A percentile compares a stretch with the other conserved stretches of the same genome.
Conservation (phyloP, 2,329 filamentous ascomycete species). For the Botrytis pseudocinerea region DNA sequence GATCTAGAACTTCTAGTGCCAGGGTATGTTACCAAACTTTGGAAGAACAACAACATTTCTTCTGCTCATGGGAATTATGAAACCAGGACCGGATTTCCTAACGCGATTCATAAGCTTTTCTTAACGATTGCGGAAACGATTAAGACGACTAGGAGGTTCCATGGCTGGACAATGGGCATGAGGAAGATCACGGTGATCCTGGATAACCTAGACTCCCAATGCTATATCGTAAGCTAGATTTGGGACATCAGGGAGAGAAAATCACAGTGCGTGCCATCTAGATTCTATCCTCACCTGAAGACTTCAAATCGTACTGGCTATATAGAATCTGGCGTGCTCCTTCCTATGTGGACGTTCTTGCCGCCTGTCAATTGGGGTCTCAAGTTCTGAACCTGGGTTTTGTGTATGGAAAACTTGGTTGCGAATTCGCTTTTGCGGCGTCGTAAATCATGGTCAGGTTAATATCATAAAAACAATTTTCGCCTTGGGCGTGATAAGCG, state of each 20-base stretch:
- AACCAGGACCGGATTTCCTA: not conserved
- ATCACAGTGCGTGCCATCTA: not conserved
- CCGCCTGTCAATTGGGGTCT: not conserved
- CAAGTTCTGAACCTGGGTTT: not conserved
- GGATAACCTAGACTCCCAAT: not conserved
- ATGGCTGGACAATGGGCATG: not conserved
- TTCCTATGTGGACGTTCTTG: not conserved
- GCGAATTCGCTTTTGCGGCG: not conserved
- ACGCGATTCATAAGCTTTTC: not conserved
- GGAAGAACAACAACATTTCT: constrained; percentile 23
- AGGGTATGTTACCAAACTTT: constrained; percentile 29
- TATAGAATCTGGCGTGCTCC: not conserved
- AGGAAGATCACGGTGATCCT: not conserved
- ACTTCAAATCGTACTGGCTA: not conserved
- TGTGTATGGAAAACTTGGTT: not conserved
- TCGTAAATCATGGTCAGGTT: not conserved
- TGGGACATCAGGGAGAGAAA: not conserved
- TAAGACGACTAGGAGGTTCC: not conserved
- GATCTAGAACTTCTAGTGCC: constrained; percentile 29
- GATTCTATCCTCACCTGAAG: not conserved
- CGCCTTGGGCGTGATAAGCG: not conserved
- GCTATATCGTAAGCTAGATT: not conserved
- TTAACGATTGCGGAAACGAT: not conserved
- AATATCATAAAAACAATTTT: not conserved
- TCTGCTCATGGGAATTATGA: not conserved